These are phyloP conservation scores for Cyclotella sp. DNA, from an alignment of 108 stramenopile genomes.

Conservation along the genomic window DNA sequence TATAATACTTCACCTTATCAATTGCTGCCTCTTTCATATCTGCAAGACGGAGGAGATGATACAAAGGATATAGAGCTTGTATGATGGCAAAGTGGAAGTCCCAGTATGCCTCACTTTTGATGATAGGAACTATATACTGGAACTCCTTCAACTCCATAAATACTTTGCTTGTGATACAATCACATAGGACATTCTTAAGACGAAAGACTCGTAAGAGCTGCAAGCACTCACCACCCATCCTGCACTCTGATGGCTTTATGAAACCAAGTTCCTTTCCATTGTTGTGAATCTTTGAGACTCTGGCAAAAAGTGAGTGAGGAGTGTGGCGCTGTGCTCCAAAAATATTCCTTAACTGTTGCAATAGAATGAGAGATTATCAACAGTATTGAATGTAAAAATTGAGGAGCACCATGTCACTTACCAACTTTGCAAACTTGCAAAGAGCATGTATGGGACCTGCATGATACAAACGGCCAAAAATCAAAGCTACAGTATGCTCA, in stretches of 20 bases:
- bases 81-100: background rate
- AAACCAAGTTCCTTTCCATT: conserved; percentile 1
- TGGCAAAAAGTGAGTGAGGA: conserved; percentile 3
- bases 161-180: conserved; percentile 11
- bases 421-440: background rate
- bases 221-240: conserved; percentile 6
- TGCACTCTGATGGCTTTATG: conserved; percentile 12
- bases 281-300: conserved; percentile 2
- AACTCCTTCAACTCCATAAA: conserved; percentile 12
- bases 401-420: background rate
- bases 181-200: background rate
- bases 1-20: conserved; percentile 1
- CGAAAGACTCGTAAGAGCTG: background rate
- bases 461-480: background rate
- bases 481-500: conserved; percentile 12
- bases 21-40: conserved; percentile 10
- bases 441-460: background rate
- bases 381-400: background rate
- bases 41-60: conserved; percentile 7
- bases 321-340: background rate
- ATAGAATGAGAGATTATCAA: background rate
- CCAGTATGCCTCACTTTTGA: background rate
- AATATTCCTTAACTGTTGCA: conserved; percentile 1
- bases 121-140: background rate
- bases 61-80: conserved; percentile 1